Evolutionary conservation across 495 filamentous ascomycete genomes (phyloP), one percentile per base, ranked within the genome.

Genomic region (Hypoxylon subgilvum): DNA sequence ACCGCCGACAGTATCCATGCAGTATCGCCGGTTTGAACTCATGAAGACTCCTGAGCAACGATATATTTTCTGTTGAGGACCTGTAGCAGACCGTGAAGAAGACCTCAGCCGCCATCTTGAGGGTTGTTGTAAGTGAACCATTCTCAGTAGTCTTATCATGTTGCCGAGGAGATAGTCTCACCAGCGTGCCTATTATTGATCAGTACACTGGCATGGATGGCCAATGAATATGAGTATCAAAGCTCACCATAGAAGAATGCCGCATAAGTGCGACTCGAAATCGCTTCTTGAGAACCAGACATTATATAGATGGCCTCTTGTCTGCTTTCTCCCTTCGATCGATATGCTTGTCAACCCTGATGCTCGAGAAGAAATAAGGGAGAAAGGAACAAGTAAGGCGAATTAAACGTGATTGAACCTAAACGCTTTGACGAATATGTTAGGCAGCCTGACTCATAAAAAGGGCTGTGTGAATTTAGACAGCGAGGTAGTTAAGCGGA

Each of bases 31-130:
- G 90, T 3, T 79, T 75, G 72, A 90, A 84, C 3, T 65, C 79
- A 52, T 94, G 78, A 12, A 82, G 75, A 17, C 76, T 70, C 34
- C 76, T 80, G 10, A 66, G 67, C 76, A 77, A 13, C 74, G 85
- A 22, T 56, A 71, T 40, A 69, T 65, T 34, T 59, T 76, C 46
- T 6, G 57, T 59, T n/a, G 66, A 47, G 23, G 18, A 34, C 71
- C 87, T 82, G 76, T 92, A 88, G 74, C 89, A 87, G 22, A 96
- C 91, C 13, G 87, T 86, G 74, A 87, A 85, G 57, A 96, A 89
- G 40, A 96, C 85, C 63, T 86, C 81, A 6, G 88, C 84, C 2
- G 85, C 87, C 90, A 96, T 96, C 72, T 91, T 36, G 4, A 67
- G 18, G 77, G 78, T 53, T 74, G 78, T 53, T 74, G 68, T 80